A percentile compares a stretch with the other conserved stretches of the same genome.
Conservation (phyloP, 805 yeast species). For the Ogataea trehaloabstinens region DNA sequence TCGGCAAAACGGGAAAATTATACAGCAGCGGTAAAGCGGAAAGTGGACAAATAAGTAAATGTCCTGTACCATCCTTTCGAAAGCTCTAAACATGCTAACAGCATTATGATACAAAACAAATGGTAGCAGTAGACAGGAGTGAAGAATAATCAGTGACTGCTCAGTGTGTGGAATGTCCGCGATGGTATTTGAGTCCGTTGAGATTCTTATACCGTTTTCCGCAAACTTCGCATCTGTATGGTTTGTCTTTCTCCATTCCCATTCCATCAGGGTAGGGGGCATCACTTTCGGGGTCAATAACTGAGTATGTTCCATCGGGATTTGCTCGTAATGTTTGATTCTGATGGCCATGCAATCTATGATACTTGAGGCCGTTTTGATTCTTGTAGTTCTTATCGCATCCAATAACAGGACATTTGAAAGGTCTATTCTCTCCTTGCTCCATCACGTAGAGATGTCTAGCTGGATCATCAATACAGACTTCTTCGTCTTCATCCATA, state of each 20-base stretch:
- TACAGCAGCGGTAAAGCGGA: no score
- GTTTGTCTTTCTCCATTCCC: constrained; percentile 96
- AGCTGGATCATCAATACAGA: constrained; percentile 95
- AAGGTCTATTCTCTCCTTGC: constrained; percentile 89
- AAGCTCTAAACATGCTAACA: no score
- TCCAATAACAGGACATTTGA: constrained; percentile 96
- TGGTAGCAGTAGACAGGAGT: no score
- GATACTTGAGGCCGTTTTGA: constrained; percentile 96
- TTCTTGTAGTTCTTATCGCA: constrained; percentile 97
- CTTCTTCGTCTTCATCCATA: constrained; percentile 34
- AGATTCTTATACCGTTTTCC: constrained; percentile 95
- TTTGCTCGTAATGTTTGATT: constrained; percentile 88
- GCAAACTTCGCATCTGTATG: constrained; percentile 97
- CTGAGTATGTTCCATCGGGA: constrained; percentile 89
- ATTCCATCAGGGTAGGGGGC: constrained; percentile 91
- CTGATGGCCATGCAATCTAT: constrained; percentile 94
- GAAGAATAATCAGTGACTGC: no score
- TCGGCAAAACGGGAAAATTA: no score
- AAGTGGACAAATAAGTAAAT: no score
- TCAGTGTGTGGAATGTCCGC: constrained; percentile 93
- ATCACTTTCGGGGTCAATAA: constrained; percentile 87
- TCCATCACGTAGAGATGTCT: constrained; percentile 91
- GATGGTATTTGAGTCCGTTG: constrained; percentile 93
- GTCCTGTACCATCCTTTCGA: no score
- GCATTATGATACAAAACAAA: no score